Conservation (phyloP, 495 filamentous ascomycete species). For the Massariosphaeria phaeospora region DNA sequence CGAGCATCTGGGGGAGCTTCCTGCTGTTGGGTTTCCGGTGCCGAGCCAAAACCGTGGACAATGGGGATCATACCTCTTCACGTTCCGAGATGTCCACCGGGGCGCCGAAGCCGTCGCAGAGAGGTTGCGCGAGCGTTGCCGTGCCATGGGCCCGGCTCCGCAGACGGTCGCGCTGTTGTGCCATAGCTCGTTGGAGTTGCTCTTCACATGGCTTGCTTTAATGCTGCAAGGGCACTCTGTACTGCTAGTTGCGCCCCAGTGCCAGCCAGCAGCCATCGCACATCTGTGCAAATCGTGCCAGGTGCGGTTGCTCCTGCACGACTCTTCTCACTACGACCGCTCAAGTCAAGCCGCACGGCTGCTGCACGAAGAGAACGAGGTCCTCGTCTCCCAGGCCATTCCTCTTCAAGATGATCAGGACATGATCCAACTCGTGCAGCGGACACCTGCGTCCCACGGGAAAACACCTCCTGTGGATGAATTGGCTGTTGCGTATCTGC, state of each 20-base stretch:
- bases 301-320: slow-evolving; percentile 38
- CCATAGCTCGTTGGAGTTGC: slow-evolving; percentile 47
- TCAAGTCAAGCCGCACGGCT: not conserved
- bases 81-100: slow-evolving; percentile 31
- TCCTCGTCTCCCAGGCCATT: not conserved
- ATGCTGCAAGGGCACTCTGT: slow-evolving; percentile 47
- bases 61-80: slow-evolving; percentile 34
- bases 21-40: slow-evolving; percentile 47
- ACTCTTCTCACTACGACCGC: too few relatives aligned
- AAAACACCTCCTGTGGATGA: slow-evolving; percentile 3
- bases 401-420: not conserved
- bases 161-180: slow-evolving; percentile 47
- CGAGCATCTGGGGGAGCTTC: slow-evolving; percentile 27
- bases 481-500: slow-evolving; percentile 33
- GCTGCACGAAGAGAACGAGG: not conserved
- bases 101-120: slow-evolving; percentile 17
- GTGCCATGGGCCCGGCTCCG: not conserved
- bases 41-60: not conserved
- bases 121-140: not conserved
- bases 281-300: slow-evolving; percentile 46
- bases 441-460: not conserved
- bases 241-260: slow-evolving; percentile 54
- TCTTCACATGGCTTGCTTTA: slow-evolving; percentile 52
- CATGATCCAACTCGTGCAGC: not conserved
- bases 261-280: slow-evolving; percentile 41